Percentiles rank a stretch among this genome's conserved stretches.
Evolutionary conservation across 495 filamentous ascomycete species (phyloP).

Genomic region (Thermochaetoides thermophila): DNA sequence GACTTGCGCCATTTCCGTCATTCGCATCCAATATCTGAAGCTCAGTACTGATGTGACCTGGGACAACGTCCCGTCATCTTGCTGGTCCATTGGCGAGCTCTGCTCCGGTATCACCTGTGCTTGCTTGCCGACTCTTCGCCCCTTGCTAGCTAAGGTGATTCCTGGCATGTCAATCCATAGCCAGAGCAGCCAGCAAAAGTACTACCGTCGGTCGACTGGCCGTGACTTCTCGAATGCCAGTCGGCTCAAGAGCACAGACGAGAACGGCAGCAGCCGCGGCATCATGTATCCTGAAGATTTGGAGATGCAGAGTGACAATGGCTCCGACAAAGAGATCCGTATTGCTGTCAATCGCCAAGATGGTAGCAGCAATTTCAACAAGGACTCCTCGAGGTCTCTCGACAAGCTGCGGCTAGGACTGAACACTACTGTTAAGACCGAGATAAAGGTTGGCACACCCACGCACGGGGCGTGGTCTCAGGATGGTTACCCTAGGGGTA

Average conservation of each 20-base stretch:
- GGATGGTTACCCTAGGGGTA: too few relatives aligned
- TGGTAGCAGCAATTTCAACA: too few relatives aligned
- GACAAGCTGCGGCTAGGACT: too few relatives aligned
- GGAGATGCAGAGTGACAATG: constrained; percentile 15
- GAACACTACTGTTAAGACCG: too few relatives aligned
- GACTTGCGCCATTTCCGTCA: constrained; percentile 41
- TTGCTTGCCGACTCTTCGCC: constrained; percentile 40
- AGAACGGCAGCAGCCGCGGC: constrained; percentile 7
- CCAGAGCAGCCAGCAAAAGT: constrained; percentile 8
- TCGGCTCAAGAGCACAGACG: constrained; percentile 4
- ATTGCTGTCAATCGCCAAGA: too few relatives aligned
- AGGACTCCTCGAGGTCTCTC: too few relatives aligned
- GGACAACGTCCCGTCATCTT: constrained; percentile 42
- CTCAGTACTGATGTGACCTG: constrained; percentile 35
- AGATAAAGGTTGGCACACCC: too few relatives aligned
- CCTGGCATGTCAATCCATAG: constrained; percentile 15
- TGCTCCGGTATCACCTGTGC: constrained; percentile 43
- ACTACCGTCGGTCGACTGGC: constrained; percentile 7
- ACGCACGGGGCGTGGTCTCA: too few relatives aligned
- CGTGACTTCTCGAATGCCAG: constrained; percentile 5
- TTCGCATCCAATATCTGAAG: constrained; percentile 36
- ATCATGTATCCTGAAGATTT: constrained; percentile 16
- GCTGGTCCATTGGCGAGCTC: constrained; percentile 44
- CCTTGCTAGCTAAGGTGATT: constrained; percentile 29
- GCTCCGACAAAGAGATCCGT: constrained; percentile 9